Evolutionary conservation across 495 filamentous ascomycete species (phyloP).

Genomic region (Penicillium argentinense): DNA sequence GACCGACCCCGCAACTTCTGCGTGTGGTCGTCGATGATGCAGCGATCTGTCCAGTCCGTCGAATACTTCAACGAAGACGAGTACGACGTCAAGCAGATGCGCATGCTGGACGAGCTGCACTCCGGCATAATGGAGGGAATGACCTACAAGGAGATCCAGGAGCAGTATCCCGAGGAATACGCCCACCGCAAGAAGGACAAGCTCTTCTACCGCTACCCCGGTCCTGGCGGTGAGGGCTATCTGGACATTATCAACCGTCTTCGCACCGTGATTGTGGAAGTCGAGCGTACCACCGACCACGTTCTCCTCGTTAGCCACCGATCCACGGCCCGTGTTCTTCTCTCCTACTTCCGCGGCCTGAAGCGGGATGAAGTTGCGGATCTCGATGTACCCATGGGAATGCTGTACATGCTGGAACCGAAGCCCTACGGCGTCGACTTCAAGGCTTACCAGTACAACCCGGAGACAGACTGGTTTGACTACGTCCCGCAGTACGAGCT

Average conservation of each 20-base stretch:
- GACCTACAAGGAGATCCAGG: conserved; percentile 87
- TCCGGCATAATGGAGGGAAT: conserved; percentile 89
- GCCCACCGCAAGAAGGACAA: conserved; percentile 73
- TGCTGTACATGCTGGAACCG: conserved; percentile 90
- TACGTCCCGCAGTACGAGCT: conserved; percentile 75
- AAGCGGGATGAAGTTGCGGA: conserved; percentile 87
- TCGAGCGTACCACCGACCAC: conserved; percentile 95
- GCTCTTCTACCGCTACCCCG: conserved; percentile 90
- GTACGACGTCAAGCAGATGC: conserved; percentile 95
- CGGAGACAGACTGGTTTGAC: conserved; percentile 74
- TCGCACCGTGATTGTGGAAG: conserved; percentile 92
- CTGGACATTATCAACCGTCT: conserved; percentile 95
- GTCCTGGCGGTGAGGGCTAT: conserved; percentile 93
- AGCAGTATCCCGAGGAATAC: conserved; percentile 74
- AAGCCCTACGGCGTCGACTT: conserved; percentile 98
- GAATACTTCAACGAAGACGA: conserved; percentile 94
- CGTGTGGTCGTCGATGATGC: conserved; percentile 97
- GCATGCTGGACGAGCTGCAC: conserved; percentile 96
- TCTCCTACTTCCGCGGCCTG: conserved; percentile 94
- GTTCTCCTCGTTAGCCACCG: conserved; percentile 88
- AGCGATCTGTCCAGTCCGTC: conserved; percentile 79
- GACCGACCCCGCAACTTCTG: conserved; percentile 83
- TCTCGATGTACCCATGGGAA: conserved; percentile 87
- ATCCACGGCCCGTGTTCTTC: conserved; percentile 83
- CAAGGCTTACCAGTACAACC: conserved; percentile 87